Conservation (phyloP, 2,329 filamentous ascomycete genomes). For the Phialophora chinensis region DNA sequence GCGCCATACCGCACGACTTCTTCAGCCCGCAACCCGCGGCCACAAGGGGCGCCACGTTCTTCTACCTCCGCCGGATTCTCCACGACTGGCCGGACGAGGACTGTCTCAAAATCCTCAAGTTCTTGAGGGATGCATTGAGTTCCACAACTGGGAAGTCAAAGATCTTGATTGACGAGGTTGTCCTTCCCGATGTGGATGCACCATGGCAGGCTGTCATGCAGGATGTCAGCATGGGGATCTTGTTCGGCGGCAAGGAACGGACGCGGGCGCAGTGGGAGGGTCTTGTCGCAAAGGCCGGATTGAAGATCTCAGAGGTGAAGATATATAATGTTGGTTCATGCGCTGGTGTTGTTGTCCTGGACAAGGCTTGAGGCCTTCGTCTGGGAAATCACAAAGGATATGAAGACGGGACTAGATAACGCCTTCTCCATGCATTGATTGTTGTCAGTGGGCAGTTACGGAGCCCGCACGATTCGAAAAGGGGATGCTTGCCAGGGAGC, state of each 20-base stretch:
- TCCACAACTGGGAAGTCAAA: constrained; percentile 43
- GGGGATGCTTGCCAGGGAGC: too few relatives aligned
- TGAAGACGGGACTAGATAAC: neutral
- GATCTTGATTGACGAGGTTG: constrained; percentile 54
- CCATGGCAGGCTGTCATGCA: constrained; percentile 43
- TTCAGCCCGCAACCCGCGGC: constrained; percentile 32
- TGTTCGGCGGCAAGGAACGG: constrained; percentile 46
- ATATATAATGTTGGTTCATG: constrained; percentile 20
- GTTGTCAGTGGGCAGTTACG: neutral
- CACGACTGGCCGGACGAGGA: constrained; percentile 43
- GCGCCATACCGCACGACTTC: constrained; percentile 42
- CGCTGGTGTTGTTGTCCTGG: constrained; percentile 24
- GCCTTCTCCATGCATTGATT: neutral
- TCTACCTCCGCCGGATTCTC: constrained; percentile 43
- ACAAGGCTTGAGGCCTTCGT: neutral
- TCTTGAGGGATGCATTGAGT: constrained; percentile 45
- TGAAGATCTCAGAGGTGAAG: constrained; percentile 19
- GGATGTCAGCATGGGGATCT: constrained; percentile 50
- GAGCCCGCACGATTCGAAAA: too few relatives aligned
- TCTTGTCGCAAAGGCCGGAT: constrained; percentile 35
- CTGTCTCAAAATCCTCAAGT: constrained; percentile 44
- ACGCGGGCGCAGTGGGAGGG: constrained; percentile 46
- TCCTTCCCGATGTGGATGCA: constrained; percentile 47
- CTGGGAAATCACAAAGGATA: too few relatives aligned
- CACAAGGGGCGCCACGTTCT: constrained; percentile 40